phyloP scores from a whole-genome alignment of 768 basidiomycete species.

The Baorangia bicolor region DNA sequence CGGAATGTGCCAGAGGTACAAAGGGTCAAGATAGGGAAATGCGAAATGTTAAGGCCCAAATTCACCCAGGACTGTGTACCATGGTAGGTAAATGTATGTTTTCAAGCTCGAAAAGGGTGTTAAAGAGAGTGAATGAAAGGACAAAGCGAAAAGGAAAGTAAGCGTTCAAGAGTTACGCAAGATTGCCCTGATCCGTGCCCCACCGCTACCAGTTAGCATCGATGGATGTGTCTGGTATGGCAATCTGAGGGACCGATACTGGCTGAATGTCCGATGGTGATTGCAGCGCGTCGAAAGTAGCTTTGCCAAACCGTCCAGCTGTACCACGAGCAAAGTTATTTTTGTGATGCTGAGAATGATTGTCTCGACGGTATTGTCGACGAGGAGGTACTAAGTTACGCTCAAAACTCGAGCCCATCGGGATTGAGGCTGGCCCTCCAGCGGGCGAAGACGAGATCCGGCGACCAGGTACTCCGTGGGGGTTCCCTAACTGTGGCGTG shows the following conservation, averaged over 20 bases:
- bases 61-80: background rate
- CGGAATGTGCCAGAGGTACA: background rate
- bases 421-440: constrained; percentile 14
- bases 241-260: constrained; percentile 4
- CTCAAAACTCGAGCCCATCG: constrained; percentile 19
- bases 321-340: constrained; percentile 21
- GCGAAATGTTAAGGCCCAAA: background rate
- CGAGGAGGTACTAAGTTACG: constrained; percentile 27
- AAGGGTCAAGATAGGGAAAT: background rate
- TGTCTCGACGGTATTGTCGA: constrained; percentile 33
- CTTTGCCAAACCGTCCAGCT: constrained; percentile 20
- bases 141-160: constrained; percentile 13
- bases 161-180: background rate
- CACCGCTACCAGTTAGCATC: constrained; percentile 24
- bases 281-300: constrained; percentile 17
- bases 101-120: background rate
- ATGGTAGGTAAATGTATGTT: background rate
- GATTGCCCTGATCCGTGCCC: constrained; percentile 10
- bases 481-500: constrained; percentile 16
- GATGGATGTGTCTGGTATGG: constrained; percentile 6
- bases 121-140: background rate
- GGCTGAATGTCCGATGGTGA: constrained; percentile 18
- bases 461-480: constrained; percentile 15
- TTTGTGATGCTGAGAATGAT: constrained; percentile 29
- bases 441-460: constrained; percentile 13